These are phyloP conservation scores for Xylogone sp. DNA, from an alignment of 2,329 filamentous ascomycete species.

Conservation along the genomic window DNA sequence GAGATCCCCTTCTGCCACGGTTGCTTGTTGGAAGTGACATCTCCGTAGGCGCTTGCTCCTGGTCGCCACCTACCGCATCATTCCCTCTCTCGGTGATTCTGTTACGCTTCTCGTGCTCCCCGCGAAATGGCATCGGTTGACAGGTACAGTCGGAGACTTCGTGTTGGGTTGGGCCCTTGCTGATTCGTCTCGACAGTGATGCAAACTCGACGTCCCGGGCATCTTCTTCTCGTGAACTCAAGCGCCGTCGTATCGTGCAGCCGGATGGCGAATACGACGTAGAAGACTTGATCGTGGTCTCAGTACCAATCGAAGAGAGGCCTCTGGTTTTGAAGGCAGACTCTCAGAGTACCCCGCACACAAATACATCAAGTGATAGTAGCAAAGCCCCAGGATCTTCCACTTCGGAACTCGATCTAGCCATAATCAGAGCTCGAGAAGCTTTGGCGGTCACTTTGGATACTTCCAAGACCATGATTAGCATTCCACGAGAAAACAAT, in stretches of 20 bases:
- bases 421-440: too few species aligned
- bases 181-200: not conserved
- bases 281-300: not conserved
- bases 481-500: too few species aligned
- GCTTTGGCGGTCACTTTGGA: too few species aligned
- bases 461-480: too few species aligned
- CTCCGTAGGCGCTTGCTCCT: not conserved
- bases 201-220: not conserved
- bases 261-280: not conserved
- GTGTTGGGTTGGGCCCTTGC: not conserved
- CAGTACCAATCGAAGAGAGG: not conserved
- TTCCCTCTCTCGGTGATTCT: not conserved
- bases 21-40: not conserved
- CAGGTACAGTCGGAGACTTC: not conserved
- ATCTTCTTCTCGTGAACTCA: not conserved
- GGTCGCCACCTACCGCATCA: not conserved
- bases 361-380: too few species aligned
- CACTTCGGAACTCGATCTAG: too few species aligned
- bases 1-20: too few species aligned
- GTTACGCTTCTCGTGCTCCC: not conserved
- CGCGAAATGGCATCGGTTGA: not conserved
- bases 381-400: too few species aligned
- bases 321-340: not conserved
- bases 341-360: too few species aligned
- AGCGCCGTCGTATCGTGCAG: not conserved